Conservation (phyloP, 352 stramenopile genomes). For the Sclerospora graminicola region DNA sequence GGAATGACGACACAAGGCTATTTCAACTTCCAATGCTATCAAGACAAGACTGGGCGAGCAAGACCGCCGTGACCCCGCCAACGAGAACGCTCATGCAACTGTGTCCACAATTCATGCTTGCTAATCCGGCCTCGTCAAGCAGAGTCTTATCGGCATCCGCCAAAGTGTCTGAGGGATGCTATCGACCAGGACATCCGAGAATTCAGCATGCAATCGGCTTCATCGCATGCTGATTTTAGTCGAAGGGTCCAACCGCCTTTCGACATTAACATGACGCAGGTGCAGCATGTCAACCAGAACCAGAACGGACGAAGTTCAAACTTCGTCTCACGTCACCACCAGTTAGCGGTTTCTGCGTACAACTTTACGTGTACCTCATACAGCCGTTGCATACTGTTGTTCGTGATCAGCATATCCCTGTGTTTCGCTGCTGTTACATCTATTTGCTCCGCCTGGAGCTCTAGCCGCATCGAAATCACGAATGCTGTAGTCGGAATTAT, state of each 20-base stretch:
- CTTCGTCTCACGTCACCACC: too few relatives aligned
- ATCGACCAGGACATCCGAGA: too few relatives aligned
- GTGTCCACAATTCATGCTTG: constrained; percentile 41
- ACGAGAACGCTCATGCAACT: constrained; percentile 58
- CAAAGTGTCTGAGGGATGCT: too few relatives aligned
- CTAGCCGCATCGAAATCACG: constrained; percentile 51
- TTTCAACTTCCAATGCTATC: constrained; percentile 20
- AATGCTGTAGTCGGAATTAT: constrained; percentile 89
- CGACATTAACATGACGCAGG: too few relatives aligned
- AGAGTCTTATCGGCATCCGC: too few relatives aligned
- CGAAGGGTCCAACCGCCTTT: too few relatives aligned
- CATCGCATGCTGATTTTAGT: too few relatives aligned
- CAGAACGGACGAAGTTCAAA: too few relatives aligned
- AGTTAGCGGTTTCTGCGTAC: constrained; percentile 47
- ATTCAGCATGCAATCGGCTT: too few relatives aligned
- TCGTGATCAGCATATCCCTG: constrained; percentile 51
- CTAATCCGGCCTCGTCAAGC: constrained; percentile 25
- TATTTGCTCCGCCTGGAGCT: constrained; percentile 3
- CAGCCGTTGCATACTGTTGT: constrained; percentile 59
- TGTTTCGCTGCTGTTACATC: constrained; percentile 12
- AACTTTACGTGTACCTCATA: constrained; percentile 60
- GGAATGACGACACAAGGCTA: constrained; percentile 29
- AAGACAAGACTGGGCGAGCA: too few relatives aligned
- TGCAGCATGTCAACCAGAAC: too few relatives aligned
- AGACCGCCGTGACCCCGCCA: constrained; percentile 65